A percentile compares a stretch with the other conserved stretches of the same genome.
These are phyloP conservation scores for Phytophthora aleatoria DNA, from an alignment of 352 stramenopile species.

Conservation along the genomic window DNA sequence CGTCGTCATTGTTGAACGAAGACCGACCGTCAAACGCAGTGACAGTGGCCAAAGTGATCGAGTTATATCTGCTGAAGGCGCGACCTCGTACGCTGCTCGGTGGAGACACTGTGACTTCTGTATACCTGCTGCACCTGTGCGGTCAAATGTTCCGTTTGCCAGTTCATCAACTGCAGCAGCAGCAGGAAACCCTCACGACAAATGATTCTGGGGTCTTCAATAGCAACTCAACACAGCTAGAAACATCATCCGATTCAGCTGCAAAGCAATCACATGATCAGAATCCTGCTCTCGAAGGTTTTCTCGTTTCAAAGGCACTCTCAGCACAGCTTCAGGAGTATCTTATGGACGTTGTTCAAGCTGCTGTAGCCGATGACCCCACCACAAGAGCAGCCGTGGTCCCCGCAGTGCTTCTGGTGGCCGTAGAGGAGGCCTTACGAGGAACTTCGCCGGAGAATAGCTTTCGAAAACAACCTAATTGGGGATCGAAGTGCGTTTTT, in stretches of 20 bases:
- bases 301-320: slow-evolving; percentile 46
- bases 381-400: background rate
- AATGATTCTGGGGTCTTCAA: slow-evolving; percentile 16
- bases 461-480: slow-evolving; percentile 51
- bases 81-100: slow-evolving; percentile 44
- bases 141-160: slow-evolving; percentile 63
- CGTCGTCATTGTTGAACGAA: slow-evolving; percentile 31
- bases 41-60: slow-evolving; percentile 44
- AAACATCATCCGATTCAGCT: slow-evolving; percentile 2
- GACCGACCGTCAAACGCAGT: slow-evolving; percentile 22
- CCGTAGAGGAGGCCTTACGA: slow-evolving; percentile 62
- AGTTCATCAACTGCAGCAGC: slow-evolving; percentile 25
- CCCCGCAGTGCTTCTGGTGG: slow-evolving; percentile 47
- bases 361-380: slow-evolving; percentile 8
- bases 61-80: slow-evolving; percentile 58
- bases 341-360: slow-evolving; percentile 52
- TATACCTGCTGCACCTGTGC: slow-evolving; percentile 66
- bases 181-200: slow-evolving; percentile 5
- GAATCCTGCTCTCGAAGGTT: slow-evolving; percentile 44
- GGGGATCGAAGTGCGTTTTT: slow-evolving; percentile 52
- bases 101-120: slow-evolving; percentile 63
- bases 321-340: slow-evolving; percentile 53
- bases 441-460: slow-evolving; percentile 45
- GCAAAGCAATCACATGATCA: slow-evolving; percentile 11
- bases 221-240: background rate